These are phyloP conservation scores for Teratosphaeriaceae sp. DNA, from an alignment of 2,329 filamentous ascomycete species.

Conservation along the genomic window DNA sequence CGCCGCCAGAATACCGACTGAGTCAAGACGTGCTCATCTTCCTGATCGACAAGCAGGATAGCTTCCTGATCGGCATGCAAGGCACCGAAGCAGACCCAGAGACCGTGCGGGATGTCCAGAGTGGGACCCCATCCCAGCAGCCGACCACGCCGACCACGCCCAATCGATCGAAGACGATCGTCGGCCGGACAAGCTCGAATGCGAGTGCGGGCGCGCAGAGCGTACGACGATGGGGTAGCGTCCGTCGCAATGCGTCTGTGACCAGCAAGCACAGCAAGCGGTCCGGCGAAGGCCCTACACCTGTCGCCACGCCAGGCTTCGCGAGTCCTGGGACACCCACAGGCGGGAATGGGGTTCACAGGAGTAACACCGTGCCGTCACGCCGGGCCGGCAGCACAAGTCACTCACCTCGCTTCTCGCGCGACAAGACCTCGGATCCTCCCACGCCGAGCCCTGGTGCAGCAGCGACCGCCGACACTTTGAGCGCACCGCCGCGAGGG, in stretches of 20 bases:
- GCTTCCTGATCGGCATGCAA: conserved; percentile 97
- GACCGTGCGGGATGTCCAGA: conserved; percentile 61
- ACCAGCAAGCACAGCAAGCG: conserved; percentile 80
- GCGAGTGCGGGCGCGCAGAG: conserved; percentile 86
- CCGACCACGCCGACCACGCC: conserved; percentile 39
- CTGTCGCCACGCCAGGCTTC: conserved; percentile 47
- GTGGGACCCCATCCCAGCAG: conserved; percentile 52
- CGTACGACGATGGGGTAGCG: conserved; percentile 68
- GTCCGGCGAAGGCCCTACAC: conserved; percentile 65
- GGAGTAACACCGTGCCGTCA: conserved; percentile 90
- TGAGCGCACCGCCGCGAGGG: conserved; percentile 12
- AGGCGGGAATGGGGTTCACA: conserved; percentile 56
- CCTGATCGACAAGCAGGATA: conserved; percentile 95
- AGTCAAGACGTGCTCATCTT: conserved; percentile 98
- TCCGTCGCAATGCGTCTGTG: conserved; percentile 84
- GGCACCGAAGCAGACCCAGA: conserved; percentile 95
- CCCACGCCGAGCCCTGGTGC: conserved; percentile 38
- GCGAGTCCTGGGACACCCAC: conserved; percentile 21
- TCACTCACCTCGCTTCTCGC: conserved; percentile 57
- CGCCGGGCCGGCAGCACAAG: conserved; percentile 64
- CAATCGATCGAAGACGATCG: conserved; percentile 45
- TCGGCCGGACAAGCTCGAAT: conserved; percentile 75
- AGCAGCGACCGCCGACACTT: conserved; percentile 16
- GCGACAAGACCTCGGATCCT: conserved; percentile 47
- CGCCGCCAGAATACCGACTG: conserved; percentile 83